Conservation (phyloP, 139 green algal species). For the Picochlorum costavermella region DNA sequence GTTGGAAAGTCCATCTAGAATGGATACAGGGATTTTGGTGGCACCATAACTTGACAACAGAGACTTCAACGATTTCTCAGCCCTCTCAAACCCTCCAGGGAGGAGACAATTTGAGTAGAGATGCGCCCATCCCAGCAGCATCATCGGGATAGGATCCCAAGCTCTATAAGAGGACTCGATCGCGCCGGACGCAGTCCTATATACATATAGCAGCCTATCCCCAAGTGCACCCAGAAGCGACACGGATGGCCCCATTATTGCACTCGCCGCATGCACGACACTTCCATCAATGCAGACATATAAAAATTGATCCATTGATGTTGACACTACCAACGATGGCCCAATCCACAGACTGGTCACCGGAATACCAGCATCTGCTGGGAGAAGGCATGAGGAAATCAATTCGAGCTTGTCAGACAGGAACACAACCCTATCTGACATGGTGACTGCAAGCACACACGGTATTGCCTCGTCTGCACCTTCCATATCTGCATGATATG, state of each 20-base stretch:
- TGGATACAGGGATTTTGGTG: constrained; percentile 11
- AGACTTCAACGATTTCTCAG: constrained; percentile 17
- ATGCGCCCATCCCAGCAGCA: constrained; percentile 38
- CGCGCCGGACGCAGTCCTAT: background rate
- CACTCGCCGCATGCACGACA: constrained; percentile 25
- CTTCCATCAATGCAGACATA: constrained; percentile 36
- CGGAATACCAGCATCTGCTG: constrained; percentile 7
- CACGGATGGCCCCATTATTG: constrained; percentile 17
- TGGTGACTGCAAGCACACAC: constrained; percentile 29
- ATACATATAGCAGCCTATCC: constrained; percentile 37
- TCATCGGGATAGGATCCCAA: constrained; percentile 21
- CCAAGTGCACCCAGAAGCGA: constrained; percentile 33
- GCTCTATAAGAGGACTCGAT: constrained; percentile 23
- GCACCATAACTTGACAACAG: constrained; percentile 39
- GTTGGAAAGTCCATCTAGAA: constrained; percentile 22
- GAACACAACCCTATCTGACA: constrained; percentile 30
- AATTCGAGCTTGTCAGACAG: constrained; percentile 25
- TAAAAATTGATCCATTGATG: constrained; percentile 25
- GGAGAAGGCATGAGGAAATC: constrained; percentile 10
- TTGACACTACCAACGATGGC: constrained; percentile 37
- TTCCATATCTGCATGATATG: constrained; percentile 17
- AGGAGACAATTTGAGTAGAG: constrained; percentile 21
- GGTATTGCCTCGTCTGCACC: constrained; percentile 4
- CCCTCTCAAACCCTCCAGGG: constrained; percentile 15
- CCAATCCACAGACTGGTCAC: constrained; percentile 40